Percentiles rank a stretch among this genome's conserved stretches.
Evolutionary conservation across 1,284 basidiomycete genomes (phyloP).

Genomic region (Trichosporon sp.): DNA sequence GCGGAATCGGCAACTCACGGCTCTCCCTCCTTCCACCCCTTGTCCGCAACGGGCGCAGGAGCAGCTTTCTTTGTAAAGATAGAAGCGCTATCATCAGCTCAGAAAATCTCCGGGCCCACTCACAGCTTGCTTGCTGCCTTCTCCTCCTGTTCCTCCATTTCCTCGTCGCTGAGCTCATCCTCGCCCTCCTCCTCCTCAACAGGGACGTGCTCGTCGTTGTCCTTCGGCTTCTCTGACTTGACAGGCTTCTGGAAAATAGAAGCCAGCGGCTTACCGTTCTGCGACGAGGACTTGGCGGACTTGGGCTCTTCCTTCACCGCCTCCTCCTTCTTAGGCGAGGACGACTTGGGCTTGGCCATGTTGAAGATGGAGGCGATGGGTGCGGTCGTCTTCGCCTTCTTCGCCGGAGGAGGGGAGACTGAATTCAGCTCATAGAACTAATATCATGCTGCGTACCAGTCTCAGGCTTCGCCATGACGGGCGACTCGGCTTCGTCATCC

Average conservation of each 20-base stretch:
- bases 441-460: constrained; percentile 11
- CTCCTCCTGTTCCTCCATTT: constrained; percentile 63
- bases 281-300: constrained; percentile 9
- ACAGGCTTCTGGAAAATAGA: constrained; percentile 55
- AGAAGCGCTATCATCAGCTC: constrained; percentile 63
- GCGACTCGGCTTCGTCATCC: constrained; percentile 64
- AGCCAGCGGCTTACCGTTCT: constrained; percentile 50
- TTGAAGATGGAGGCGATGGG: constrained; percentile 40
- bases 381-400: constrained; percentile 42
- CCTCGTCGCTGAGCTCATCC: constrained; percentile 54
- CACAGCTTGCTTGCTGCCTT: constrained; percentile 68
- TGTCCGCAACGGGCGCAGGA: constrained; percentile 73
- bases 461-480: constrained; percentile 9
- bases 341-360: constrained; percentile 14
- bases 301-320: background rate
- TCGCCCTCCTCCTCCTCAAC: constrained; percentile 56
- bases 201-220: constrained; percentile 42
- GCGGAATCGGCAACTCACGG: constrained; percentile 63
- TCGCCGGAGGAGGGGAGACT: constrained; percentile 44
- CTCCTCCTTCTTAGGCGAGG: constrained; percentile 1
- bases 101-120: constrained; percentile 33
- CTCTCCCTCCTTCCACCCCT: constrained; percentile 83
- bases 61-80: constrained; percentile 59
- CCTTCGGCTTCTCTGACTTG: constrained; percentile 36
- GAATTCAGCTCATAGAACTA: constrained; percentile 24